Percentiles rank a stretch among this genome's conserved stretches.
These are phyloP conservation scores for Solanum hybrid DNA, from an alignment of 305 asterid genomes.

Conservation along the genomic window DNA sequence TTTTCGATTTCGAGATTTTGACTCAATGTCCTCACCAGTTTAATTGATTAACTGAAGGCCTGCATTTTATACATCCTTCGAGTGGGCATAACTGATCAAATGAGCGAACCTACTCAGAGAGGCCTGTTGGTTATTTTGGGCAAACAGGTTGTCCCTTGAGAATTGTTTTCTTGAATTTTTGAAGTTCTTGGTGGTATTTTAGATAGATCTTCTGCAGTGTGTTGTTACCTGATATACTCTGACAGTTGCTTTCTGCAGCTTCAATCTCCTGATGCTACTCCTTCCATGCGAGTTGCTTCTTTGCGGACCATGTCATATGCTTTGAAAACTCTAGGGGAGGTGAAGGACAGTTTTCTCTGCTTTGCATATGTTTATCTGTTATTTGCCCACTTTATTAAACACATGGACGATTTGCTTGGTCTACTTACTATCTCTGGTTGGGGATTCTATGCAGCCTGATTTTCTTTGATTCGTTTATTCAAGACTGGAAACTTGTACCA, in stretches of 20 bases:
- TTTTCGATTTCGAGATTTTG: slow-evolving; percentile 3
- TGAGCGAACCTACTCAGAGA: slow-evolving; percentile 97
- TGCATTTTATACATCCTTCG: slow-evolving; percentile 86
- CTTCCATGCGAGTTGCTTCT: slow-evolving; percentile 84
- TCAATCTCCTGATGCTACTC: slow-evolving; percentile 69
- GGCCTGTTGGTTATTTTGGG: slow-evolving; percentile 76
- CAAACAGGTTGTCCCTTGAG: slow-evolving; percentile 55
- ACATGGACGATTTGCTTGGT: neutral
- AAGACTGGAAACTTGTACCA: neutral
- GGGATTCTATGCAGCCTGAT: neutral
- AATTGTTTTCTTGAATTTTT: neutral
- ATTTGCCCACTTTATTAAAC: neutral
- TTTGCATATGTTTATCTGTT: slow-evolving; percentile 13
- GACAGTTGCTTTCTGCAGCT: slow-evolving; percentile 56
- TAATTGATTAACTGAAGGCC: slow-evolving; percentile 61
- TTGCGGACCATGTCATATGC: slow-evolving; percentile 77
- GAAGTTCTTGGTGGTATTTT: neutral
- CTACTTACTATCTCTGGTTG: neutral
- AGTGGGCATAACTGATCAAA: slow-evolving; percentile 92
- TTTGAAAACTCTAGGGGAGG: slow-evolving; percentile 95
- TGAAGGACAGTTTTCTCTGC: slow-evolving; percentile 25
- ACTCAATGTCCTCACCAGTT: slow-evolving; percentile 24
- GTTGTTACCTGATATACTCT: slow-evolving; percentile 14
- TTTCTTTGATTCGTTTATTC: neutral
- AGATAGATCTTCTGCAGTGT: neutral